Percentiles rank a stretch among this genome's conserved stretches.
Evolutionary conservation across 176 grass and related monocot genomes (phyloP).

Genomic region (Raddia guianensis): DNA sequence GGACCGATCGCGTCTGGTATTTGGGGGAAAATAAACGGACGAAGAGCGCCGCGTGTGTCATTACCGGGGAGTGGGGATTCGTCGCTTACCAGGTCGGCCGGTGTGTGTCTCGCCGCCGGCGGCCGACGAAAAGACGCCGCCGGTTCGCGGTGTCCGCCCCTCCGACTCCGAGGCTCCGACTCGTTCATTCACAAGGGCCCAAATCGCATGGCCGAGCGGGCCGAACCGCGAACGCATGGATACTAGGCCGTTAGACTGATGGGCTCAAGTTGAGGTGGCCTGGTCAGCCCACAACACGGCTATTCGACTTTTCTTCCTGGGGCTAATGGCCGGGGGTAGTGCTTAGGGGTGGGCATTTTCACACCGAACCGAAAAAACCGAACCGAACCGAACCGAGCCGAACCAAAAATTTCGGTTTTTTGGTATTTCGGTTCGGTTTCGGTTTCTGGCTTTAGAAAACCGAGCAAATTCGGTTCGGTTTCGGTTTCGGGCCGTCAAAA

Average conservation of each 20-base stretch:
- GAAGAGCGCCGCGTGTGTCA: neutral
- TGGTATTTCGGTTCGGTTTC: too few species aligned
- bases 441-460: too few species aligned
- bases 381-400: too few species aligned
- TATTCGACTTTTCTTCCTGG: neutral
- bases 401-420: too few species aligned
- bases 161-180: neutral
- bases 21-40: neutral
- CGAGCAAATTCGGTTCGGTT: too few species aligned
- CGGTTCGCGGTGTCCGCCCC: neutral
- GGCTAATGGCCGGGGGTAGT: neutral
- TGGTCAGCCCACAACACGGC: rapidly evolving
- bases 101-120: neutral
- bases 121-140: neutral
- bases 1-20: slow-evolving; percentile 6
- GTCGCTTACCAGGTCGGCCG: neutral
- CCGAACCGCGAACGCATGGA: too few species aligned
- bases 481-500: too few species aligned
- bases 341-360: too few species aligned
- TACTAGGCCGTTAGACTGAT: neutral
- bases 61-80: neutral
- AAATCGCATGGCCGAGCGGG: neutral
- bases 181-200: neutral
- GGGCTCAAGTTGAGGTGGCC: neutral
- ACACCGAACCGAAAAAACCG: too few species aligned